Percentiles rank a stretch among this genome's conserved stretches.
phyloP scores from a whole-genome alignment of 805 yeast genomes.

The Blastobotrys parvus region DNA sequence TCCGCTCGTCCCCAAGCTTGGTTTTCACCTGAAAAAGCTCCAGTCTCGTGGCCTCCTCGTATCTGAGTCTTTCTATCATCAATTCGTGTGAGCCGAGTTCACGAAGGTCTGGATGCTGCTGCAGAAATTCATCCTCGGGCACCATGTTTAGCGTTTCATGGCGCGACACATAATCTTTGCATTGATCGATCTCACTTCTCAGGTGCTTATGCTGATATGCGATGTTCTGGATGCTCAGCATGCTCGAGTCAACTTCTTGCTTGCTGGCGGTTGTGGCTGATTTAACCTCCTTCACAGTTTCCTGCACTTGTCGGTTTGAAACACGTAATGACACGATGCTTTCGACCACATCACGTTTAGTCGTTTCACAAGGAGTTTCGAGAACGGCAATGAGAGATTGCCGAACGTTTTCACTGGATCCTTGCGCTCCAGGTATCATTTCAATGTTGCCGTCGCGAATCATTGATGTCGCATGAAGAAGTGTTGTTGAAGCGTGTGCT shows the following conservation, averaged over 20 bases:
- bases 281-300: slow-evolving; percentile 11
- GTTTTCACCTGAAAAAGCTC: slow-evolving; percentile 17
- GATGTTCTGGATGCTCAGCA: slow-evolving; percentile 21
- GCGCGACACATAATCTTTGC: slow-evolving; percentile 12
- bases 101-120: slow-evolving; percentile 13
- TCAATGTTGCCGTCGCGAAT: too few species aligned
- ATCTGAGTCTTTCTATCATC: slow-evolving; percentile 18
- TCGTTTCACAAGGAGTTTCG: too few species aligned
- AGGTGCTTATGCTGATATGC: slow-evolving; percentile 21
- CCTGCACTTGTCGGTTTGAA: slow-evolving; percentile 16
- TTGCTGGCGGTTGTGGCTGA: slow-evolving; percentile 13
- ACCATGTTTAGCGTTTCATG: slow-evolving; percentile 17
- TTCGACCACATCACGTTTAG: slow-evolving; percentile 7
- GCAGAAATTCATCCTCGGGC: slow-evolving; percentile 15
- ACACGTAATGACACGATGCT: slow-evolving; percentile 13
- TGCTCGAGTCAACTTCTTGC: slow-evolving; percentile 14
- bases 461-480: too few species aligned
- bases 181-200: slow-evolving; percentile 15
- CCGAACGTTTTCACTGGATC: too few species aligned
- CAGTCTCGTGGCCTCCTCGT: slow-evolving; percentile 19
- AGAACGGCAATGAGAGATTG: too few species aligned
- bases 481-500: too few species aligned
- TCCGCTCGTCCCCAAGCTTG: slow-evolving; percentile 12
- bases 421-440: too few species aligned
- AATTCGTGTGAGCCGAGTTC: slow-evolving; percentile 13